phyloP scores from a whole-genome alignment of 176 grass and related monocot genomes.

The Avena atlantica region DNA sequence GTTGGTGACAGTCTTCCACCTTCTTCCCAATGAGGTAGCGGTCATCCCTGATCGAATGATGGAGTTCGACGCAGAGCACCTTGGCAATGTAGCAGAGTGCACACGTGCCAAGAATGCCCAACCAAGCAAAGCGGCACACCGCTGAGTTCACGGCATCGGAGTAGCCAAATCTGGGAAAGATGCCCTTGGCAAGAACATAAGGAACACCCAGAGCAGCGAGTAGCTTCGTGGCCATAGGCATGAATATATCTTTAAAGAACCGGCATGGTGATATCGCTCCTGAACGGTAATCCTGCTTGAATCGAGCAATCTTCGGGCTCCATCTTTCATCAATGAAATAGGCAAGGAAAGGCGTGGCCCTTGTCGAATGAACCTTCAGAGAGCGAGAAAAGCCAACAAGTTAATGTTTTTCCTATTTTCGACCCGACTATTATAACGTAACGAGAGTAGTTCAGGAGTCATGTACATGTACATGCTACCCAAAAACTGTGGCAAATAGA shows the following conservation, averaged over 20 bases:
- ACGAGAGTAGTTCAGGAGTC: not conserved
- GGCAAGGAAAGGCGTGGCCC: constrained; percentile 18
- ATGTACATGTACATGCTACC: not conserved
- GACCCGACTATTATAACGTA: not conserved
- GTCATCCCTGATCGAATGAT: constrained; percentile 61
- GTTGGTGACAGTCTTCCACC: constrained; percentile 48
- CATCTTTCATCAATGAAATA: constrained; percentile 51
- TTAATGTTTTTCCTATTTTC: not conserved
- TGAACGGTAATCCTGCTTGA: constrained; percentile 43
- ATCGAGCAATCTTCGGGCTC: constrained; percentile 44
- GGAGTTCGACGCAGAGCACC: constrained; percentile 33
- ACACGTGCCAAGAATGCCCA: constrained; percentile 38
- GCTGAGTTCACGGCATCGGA: constrained; percentile 45
- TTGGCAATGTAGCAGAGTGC: constrained; percentile 39
- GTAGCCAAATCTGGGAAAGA: constrained; percentile 56
- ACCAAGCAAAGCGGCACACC: constrained; percentile 61
- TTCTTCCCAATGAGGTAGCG: constrained; percentile 54
- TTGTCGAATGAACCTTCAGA: constrained; percentile 45
- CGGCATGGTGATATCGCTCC: constrained; percentile 42
- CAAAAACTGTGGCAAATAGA: not conserved
- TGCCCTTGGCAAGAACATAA: constrained; percentile 49
- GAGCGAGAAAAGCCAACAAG: constrained; percentile 11
- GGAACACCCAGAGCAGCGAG: constrained; percentile 54
- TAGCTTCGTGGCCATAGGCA: constrained; percentile 49
- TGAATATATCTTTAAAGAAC: constrained; percentile 53